These are phyloP conservation scores for Allomyces arbusculus DNA, from an alignment of 192 early-diverging fungal species.

Conservation along the genomic window DNA sequence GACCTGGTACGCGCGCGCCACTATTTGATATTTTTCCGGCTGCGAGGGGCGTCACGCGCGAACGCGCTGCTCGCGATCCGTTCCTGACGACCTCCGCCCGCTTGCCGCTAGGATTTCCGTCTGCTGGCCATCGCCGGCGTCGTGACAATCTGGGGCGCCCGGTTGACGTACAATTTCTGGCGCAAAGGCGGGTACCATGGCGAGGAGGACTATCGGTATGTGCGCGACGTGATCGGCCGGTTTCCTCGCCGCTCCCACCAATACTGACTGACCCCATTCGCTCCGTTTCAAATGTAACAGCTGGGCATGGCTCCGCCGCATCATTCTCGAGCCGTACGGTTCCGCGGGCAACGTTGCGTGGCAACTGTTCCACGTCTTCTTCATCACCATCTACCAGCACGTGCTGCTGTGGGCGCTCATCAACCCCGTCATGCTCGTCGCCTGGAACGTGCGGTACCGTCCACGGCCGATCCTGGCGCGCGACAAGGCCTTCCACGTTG, in stretches of 20 bases:
- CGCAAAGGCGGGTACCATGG: conserved; percentile 54
- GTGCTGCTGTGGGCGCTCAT: conserved; percentile 39
- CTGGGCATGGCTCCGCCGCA: conserved; percentile 6
- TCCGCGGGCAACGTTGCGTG: conserved; percentile 22
- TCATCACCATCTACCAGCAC: conserved; percentile 56
- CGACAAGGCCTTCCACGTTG: conserved; percentile 4
- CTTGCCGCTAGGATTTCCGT: not conserved
- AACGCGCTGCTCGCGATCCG: too few species aligned
- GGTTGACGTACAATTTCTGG: conserved; percentile 59
- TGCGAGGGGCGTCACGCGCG: too few species aligned
- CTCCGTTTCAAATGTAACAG: not conserved
- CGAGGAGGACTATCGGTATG: conserved; percentile 62
- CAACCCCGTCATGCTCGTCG: conserved; percentile 14
- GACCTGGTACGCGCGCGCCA: not conserved
- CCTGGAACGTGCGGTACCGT: not conserved
- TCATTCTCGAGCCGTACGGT: conserved; percentile 7
- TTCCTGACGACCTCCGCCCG: too few species aligned
- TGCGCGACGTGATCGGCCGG: not conserved
- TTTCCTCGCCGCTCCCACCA: not conserved
- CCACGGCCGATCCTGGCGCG: not conserved
- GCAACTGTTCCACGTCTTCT: conserved; percentile 42
- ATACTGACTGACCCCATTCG: too few species aligned
- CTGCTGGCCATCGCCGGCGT: conserved; percentile 4
- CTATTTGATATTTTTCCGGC: not conserved
- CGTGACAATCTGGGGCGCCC: conserved; percentile 43